Base-by-base conservation (phyloP, 225 moss, liverwort and hornwort genomes). In the Straminergon stramineum region DNA sequence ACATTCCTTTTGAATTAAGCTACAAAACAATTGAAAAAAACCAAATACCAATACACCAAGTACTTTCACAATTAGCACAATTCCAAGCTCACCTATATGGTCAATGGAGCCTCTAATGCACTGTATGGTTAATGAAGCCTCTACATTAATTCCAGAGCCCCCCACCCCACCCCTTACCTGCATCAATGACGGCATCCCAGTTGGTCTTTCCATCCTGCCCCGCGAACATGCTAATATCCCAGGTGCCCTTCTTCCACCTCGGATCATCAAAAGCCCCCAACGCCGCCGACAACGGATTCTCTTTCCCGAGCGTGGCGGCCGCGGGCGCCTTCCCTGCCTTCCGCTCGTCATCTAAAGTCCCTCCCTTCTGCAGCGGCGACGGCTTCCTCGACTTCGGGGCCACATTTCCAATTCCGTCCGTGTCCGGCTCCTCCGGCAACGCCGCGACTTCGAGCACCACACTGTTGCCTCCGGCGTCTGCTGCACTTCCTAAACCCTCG, bases 141-240 rank as follows among this genome's bases (percentile, higher is more conserved):
- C 28, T 60, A 81, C 30, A 41, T 61, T 3, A 41, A 73, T 82
- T 11, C 60, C 27, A 22, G 57, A 76, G 55, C 11, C 20, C 56
- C 28, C n/a, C n/a, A n/a, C n/a, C n/a, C n/a, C n/a, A n/a, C n/a
- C 48, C 17, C 89, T 45, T 92, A 97, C 97, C 97, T 23, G 99
- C 99, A 88, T 99, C 96, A 83, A 99, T 99, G 21, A 99, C 97
- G 52, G 92, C 89, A 86, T 99, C 95, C 99, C 99, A 99, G 84
- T 95, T 32, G 32, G 95, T 93, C 82, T 96, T 97, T 35, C 96
- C 97, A 37, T 95, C 95, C 81, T 81, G 85, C 56, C 95, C 56
- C 43, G 56, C 91, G 68, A 99, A 99, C 92, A 91, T 84, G 26
- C 94, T 62, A 64, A 99, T 75, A 84, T 99, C 97, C 99, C 99